A percentile compares a stretch with the other conserved stretches of the same genome.
Conservation (phyloP, 1,139 yeast genomes). For the Saccharomyces pastorianus region DNA sequence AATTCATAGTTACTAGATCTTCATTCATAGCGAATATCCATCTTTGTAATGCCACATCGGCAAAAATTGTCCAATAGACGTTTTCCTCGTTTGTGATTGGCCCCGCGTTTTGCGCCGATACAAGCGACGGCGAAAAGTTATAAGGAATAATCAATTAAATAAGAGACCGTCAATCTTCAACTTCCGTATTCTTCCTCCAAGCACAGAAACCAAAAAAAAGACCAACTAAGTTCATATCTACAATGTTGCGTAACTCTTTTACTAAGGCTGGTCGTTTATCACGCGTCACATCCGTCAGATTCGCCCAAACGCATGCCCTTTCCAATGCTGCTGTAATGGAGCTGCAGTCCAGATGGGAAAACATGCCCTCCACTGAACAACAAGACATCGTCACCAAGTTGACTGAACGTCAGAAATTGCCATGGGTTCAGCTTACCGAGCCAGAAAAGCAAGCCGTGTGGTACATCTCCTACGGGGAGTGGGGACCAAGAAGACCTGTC, state of each 20-base stretch:
- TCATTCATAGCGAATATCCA: background rate
- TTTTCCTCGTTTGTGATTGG: background rate
- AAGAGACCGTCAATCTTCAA: background rate
- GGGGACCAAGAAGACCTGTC: constrained; percentile 99
- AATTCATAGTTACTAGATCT: background rate
- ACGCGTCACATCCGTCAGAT: constrained; percentile 33
- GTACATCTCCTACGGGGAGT: constrained; percentile 94
- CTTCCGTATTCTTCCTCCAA: background rate
- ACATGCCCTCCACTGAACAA: constrained; percentile 81
- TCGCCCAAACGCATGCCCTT: constrained; percentile 49
- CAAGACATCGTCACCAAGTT: constrained; percentile 76
- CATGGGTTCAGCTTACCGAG: constrained; percentile 81
- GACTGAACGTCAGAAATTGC: constrained; percentile 84
- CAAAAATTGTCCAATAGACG: background rate
- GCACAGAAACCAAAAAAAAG: background rate
- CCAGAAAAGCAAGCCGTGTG: constrained; percentile 96
- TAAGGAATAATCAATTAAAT: background rate
- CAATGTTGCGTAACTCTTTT: constrained; percentile 13
- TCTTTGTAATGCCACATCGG: background rate
- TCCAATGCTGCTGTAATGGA: constrained; percentile 86
- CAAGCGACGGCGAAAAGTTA: background rate
- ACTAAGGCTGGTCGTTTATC: constrained; percentile 16
- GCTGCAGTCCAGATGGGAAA: constrained; percentile 87
- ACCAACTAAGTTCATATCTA: background rate
- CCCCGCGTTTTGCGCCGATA: background rate